Percentiles rank a stretch among this genome's conserved stretches.
Conservation (phyloP, 1,284 basidiomycete species). For the Grifola frondosa region DNA sequence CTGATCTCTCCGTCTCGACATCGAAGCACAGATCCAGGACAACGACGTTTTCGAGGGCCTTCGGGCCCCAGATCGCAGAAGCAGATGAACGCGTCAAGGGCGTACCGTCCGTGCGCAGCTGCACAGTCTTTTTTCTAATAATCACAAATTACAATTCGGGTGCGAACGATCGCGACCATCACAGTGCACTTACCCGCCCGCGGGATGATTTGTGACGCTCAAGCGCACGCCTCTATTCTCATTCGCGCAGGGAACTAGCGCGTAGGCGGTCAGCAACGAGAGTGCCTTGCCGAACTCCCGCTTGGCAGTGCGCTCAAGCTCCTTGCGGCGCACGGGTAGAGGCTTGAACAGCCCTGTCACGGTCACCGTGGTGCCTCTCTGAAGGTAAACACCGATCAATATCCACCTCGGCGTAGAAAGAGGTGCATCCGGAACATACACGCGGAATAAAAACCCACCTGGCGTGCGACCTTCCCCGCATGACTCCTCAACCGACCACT, state of each 20-base stretch:
- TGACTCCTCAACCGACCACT: slow-evolving; percentile 56
- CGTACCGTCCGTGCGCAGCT: slow-evolving; percentile 73
- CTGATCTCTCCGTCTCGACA: slow-evolving; percentile 60
- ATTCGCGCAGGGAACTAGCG: slow-evolving; percentile 74
- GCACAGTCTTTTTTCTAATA: slow-evolving; percentile 69
- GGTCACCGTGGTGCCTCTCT: slow-evolving; percentile 88
- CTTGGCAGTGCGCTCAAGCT: slow-evolving; percentile 88
- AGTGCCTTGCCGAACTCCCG: slow-evolving; percentile 90
- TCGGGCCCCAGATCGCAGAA: slow-evolving; percentile 83
- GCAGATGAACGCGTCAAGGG: slow-evolving; percentile 67
- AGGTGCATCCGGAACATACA: neutral
- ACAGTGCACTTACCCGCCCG: slow-evolving; percentile 63
- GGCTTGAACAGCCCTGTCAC: slow-evolving; percentile 77
- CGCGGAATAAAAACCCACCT: slow-evolving; percentile 52
- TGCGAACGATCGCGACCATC: neutral
- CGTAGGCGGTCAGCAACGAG: slow-evolving; percentile 84
- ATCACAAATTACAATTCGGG: too few species aligned
- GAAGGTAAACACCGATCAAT: slow-evolving; percentile 13
- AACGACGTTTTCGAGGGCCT: slow-evolving; percentile 72
- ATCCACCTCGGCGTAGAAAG: too few species aligned
- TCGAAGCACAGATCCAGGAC: slow-evolving; percentile 73
- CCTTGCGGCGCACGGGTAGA: slow-evolving; percentile 90
- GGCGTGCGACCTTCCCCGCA: slow-evolving; percentile 64
- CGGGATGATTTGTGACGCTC: slow-evolving; percentile 71
- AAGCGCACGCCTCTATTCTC: slow-evolving; percentile 65